Evolutionary conservation across 1,284 basidiomycete species (phyloP).

Genomic region (Porogramme epimiltina): DNA sequence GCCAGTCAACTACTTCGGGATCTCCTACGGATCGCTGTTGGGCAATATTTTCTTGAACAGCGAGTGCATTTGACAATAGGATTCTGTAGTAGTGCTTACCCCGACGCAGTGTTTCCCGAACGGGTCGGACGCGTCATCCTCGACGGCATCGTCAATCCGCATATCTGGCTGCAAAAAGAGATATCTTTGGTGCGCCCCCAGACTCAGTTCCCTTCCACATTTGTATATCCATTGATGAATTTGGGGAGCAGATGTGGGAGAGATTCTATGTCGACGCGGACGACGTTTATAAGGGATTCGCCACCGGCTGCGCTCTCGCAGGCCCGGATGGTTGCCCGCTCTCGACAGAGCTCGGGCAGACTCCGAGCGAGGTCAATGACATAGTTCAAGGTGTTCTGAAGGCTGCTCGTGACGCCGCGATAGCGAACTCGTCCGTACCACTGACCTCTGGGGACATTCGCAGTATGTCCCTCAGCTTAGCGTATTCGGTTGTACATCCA

Average conservation of each 20-base stretch:
- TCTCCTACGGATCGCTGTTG: slow-evolving; percentile 15
- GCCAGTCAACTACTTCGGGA: slow-evolving; percentile 14
- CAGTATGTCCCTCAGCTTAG: no score
- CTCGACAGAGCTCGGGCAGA: slow-evolving; percentile 1
- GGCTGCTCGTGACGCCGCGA: slow-evolving; percentile 8
- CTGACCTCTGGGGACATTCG: slow-evolving; percentile 9
- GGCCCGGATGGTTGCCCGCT: slow-evolving; percentile 10
- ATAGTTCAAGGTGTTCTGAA: slow-evolving; percentile 8
- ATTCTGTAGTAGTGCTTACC: not conserved
- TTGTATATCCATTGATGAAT: slow-evolving; percentile 3
- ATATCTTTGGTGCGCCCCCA: not conserved
- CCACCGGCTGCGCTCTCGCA: slow-evolving; percentile 18
- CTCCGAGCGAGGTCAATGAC: slow-evolving; percentile 4
- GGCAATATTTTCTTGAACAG: slow-evolving; percentile 21
- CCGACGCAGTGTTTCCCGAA: slow-evolving; percentile 15
- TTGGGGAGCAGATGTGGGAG: not conserved
- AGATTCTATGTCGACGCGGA: not conserved
- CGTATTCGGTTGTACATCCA: no score
- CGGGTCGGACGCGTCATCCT: slow-evolving; percentile 20
- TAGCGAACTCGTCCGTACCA: slow-evolving; percentile 1
- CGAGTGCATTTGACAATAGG: not conserved
- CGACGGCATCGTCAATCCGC: slow-evolving; percentile 14
- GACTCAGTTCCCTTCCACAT: not conserved
- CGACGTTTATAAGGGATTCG: slow-evolving; percentile 11
- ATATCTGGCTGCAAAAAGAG: slow-evolving; percentile 2